Evolutionary conservation across 225 moss, liverwort and hornwort species (phyloP).

Genomic region (Sphagnum tenellum): DNA sequence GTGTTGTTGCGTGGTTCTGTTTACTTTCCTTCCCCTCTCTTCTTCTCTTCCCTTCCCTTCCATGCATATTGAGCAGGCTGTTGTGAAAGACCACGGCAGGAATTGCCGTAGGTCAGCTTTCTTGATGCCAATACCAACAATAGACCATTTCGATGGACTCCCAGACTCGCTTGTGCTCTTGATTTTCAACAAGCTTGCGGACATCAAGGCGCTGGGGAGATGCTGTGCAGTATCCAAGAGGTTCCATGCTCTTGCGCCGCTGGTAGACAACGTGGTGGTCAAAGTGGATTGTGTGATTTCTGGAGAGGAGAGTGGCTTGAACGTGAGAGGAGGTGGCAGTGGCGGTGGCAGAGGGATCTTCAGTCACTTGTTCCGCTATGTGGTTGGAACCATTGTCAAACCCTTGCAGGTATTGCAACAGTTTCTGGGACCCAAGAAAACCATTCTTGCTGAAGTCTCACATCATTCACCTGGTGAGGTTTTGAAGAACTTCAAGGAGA

Average conservation of each 20-base stretch:
- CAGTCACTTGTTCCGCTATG: slow-evolving; percentile 57
- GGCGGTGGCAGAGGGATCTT: slow-evolving; percentile 70
- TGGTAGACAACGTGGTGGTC: slow-evolving; percentile 80
- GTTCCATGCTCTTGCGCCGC: slow-evolving; percentile 60
- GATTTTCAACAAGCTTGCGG: slow-evolving; percentile 77
- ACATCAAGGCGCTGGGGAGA: slow-evolving; percentile 72
- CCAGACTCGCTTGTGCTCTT: slow-evolving; percentile 67
- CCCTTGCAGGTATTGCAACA: slow-evolving; percentile 71
- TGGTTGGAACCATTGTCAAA: slow-evolving; percentile 71
- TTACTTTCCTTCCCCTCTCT: too few species aligned
- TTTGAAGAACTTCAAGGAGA: slow-evolving; percentile 80
- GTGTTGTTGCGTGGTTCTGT: too few species aligned
- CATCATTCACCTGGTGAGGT: slow-evolving; percentile 86
- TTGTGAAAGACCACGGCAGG: slow-evolving; percentile 51
- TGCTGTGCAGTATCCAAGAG: slow-evolving; percentile 83
- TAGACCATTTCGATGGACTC: slow-evolving; percentile 68
- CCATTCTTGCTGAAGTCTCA: slow-evolving; percentile 66
- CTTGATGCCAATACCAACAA: slow-evolving; percentile 43
- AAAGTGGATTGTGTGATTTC: slow-evolving; percentile 87
- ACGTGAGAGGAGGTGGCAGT: slow-evolving; percentile 25
- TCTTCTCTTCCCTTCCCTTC: too few species aligned
- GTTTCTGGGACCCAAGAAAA: slow-evolving; percentile 69
- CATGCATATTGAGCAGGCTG: slow-evolving; percentile 48
- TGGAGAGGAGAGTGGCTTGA: slow-evolving; percentile 58
- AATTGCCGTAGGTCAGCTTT: slow-evolving; percentile 55